Evolutionary conservation across 768 basidiomycete species (phyloP).

Genomic region (Pleurotus pulmonarius): DNA sequence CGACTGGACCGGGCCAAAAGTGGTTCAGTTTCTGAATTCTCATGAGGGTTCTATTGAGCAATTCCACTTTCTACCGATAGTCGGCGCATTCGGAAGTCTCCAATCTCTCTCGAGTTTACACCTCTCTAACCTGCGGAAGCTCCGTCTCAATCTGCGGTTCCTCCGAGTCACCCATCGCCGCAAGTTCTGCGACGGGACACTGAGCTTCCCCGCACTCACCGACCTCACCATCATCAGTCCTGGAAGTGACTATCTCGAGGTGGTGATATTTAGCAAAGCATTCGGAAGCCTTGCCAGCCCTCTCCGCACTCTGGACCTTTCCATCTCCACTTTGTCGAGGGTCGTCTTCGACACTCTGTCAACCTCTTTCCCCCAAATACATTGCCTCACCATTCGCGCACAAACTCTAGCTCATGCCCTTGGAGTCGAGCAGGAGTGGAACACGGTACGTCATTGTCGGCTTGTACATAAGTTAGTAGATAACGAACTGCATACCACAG

Average conservation of each 20-base stretch:
- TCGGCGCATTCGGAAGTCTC: background rate
- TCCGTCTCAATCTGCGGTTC: background rate
- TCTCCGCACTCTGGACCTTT: too few relatives aligned
- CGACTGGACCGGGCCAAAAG: background rate
- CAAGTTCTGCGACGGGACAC: background rate
- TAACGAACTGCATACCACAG: background rate
- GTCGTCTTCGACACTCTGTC: background rate
- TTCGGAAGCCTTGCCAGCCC: too few relatives aligned
- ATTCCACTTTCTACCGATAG: too few relatives aligned
- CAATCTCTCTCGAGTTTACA: background rate
- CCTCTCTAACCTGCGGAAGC: background rate
- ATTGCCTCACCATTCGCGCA: background rate
- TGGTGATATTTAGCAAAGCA: too few relatives aligned
- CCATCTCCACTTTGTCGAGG: too few relatives aligned
- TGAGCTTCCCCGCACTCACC: background rate
- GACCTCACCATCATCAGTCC: background rate
- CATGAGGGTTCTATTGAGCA: background rate
- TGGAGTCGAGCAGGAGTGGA: background rate
- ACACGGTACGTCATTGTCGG: background rate
- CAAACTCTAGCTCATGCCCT: too few relatives aligned
- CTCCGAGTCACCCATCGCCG: background rate
- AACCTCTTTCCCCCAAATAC: background rate
- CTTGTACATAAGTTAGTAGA: background rate
- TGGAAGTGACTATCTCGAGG: too few relatives aligned
- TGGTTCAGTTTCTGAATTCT: background rate